Evolutionary conservation across 1,284 basidiomycete genomes (phyloP).

Genomic region (Xerocomus alliaceus): DNA sequence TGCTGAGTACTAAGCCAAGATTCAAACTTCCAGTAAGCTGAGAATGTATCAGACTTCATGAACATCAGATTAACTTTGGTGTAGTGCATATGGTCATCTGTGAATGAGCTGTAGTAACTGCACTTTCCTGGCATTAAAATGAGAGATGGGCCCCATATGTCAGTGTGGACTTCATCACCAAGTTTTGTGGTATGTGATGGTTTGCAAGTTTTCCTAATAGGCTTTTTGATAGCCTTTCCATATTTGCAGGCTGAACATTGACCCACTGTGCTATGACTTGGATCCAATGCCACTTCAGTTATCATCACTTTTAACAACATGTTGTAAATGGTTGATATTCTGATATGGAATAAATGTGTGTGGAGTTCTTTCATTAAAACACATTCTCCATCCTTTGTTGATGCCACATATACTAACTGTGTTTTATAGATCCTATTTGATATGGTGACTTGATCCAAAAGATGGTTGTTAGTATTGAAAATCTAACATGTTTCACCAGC

Average conservation of each 20-base stretch:
- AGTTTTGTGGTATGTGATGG: neutral
- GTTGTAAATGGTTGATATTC: neutral
- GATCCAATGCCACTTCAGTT: neutral
- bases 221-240: neutral
- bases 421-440: neutral
- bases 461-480: accelerated
- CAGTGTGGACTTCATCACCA: neutral
- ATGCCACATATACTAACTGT: neutral
- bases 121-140: neutral
- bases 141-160: neutral
- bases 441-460: neutral
- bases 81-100: neutral
- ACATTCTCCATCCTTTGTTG: no score
- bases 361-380: neutral
- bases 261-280: neutral
- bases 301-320: neutral
- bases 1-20: no score
- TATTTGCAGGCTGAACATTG: neutral
- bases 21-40: neutral
- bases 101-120: neutral
- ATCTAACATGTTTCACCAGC: neutral
- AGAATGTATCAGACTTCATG: neutral
- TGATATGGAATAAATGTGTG: neutral
- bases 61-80: neutral
- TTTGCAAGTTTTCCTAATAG: neutral